Evolutionary conservation across 1,284 basidiomycete species (phyloP).

Genomic region (Tilletia walkeri): DNA sequence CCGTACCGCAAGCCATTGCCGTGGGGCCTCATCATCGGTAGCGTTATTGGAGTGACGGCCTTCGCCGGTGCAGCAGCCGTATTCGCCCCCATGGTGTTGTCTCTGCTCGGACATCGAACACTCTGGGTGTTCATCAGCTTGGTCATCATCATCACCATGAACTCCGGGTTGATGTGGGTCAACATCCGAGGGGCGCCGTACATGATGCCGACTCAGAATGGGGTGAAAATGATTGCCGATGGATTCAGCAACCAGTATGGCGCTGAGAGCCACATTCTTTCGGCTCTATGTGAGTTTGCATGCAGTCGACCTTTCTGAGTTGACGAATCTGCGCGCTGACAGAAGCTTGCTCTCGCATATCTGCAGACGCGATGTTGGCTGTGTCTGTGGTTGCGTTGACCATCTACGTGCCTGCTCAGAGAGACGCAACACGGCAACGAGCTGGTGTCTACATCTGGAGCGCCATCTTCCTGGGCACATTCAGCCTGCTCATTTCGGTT

Average conservation of each 20-base stretch:
- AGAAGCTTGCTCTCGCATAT: background rate
- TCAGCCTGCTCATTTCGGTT: constrained; percentile 80
- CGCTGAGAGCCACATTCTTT: constrained; percentile 85
- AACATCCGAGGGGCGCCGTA: constrained; percentile 82
- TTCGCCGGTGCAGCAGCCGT: constrained; percentile 24
- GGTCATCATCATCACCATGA: constrained; percentile 50
- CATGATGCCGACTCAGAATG: constrained; percentile 44
- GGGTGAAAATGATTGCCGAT: constrained; percentile 61
- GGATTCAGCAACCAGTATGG: constrained; percentile 90
- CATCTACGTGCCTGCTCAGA: constrained; percentile 74
- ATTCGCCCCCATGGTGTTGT: constrained; percentile 11
- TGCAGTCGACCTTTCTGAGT: too few species aligned
- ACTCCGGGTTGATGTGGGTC: constrained; percentile 80
- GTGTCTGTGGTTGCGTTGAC: constrained; percentile 80
- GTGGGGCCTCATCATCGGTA: constrained; percentile 28
- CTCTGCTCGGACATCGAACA: constrained; percentile 24
- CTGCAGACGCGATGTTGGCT: constrained; percentile 75
- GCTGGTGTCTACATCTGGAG: constrained; percentile 87
- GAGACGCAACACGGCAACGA: constrained; percentile 72
- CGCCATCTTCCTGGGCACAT: constrained; percentile 75
- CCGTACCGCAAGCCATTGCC: constrained; percentile 41
- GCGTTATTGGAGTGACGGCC: constrained; percentile 11
- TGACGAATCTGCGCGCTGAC: too few species aligned
- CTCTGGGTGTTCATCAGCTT: constrained; percentile 40
- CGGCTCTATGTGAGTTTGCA: constrained; percentile 72